Evolutionary conservation across 768 basidiomycete genomes (phyloP).

Genomic region (Gloeopeniophorella convolvens): DNA sequence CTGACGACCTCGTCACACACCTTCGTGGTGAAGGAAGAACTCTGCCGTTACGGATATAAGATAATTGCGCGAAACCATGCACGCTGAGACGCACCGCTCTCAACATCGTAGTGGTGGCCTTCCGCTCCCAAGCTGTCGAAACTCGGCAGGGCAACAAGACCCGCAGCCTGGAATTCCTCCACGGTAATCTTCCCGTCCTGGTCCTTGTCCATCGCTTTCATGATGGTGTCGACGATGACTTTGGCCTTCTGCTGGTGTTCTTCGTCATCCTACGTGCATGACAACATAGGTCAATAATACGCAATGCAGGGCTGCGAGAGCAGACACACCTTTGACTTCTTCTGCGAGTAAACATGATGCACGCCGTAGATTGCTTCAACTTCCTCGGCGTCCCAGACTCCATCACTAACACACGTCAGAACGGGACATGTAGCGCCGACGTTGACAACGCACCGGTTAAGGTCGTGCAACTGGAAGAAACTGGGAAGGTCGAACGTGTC

Average conservation of each 20-base stretch:
- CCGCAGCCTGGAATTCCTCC: constrained; percentile 67
- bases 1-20: constrained; percentile 33
- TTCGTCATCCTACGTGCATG: constrained; percentile 53
- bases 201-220: constrained; percentile 66
- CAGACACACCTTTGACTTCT: constrained; percentile 57
- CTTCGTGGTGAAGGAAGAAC: constrained; percentile 98
- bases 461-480: constrained; percentile 95
- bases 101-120: constrained; percentile 89
- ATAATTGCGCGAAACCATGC: constrained; percentile 3
- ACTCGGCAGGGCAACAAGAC: constrained; percentile 71
- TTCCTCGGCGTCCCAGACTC: constrained; percentile 77
- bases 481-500: constrained; percentile 78
- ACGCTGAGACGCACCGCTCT: constrained; percentile 59
- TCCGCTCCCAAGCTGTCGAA: constrained; percentile 82
- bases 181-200: constrained; percentile 62
- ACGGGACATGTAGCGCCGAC: neutral
- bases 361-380: constrained; percentile 96
- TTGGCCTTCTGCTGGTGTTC: constrained; percentile 82
- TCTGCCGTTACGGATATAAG: constrained; percentile 37
- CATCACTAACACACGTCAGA: constrained; percentile 45
- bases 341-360: constrained; percentile 84
- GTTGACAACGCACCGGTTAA: constrained; percentile 55
- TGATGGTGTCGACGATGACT: constrained; percentile 62
- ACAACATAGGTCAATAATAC: neutral
- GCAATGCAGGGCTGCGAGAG: neutral